phyloP scores from a whole-genome alignment of 345 rosid species.

The Alliaria petiolata region DNA sequence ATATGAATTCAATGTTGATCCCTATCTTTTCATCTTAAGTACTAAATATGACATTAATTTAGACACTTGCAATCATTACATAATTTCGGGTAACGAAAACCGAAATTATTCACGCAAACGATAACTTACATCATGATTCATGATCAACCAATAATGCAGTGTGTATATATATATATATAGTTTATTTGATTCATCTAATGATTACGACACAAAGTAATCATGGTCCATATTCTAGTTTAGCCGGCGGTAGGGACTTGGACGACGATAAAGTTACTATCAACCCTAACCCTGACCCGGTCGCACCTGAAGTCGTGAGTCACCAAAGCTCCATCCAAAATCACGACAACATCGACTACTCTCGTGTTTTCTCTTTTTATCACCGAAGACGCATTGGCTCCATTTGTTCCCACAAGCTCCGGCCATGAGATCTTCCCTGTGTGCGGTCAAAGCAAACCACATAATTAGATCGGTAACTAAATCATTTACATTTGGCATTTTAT shows the following conservation, averaged over 20 bases:
- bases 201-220: too few relatives aligned
- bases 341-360: not conserved
- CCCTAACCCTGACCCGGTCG: conserved; percentile 34
- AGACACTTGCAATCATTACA: too few relatives aligned
- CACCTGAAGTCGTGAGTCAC: conserved; percentile 18
- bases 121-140: too few relatives aligned
- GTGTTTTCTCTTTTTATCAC: conserved; percentile 25
- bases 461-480: not conserved
- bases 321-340: conserved; percentile 17
- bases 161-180: too few relatives aligned
- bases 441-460: not conserved
- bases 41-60: too few relatives aligned
- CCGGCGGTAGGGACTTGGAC: conserved; percentile 18
- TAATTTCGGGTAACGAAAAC: too few relatives aligned
- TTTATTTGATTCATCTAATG: too few relatives aligned
- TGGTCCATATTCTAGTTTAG: not conserved
- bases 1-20: too few relatives aligned
- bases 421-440: conserved; percentile 30
- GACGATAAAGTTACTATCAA: conserved; percentile 10
- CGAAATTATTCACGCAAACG: too few relatives aligned
- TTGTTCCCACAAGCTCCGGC: conserved; percentile 37
- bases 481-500: not conserved
- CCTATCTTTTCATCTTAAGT: too few relatives aligned
- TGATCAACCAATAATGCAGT: too few relatives aligned
- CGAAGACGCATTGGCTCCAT: conserved; percentile 23